These are phyloP conservation scores for Apodospora peruviana DNA, from an alignment of 495 filamentous ascomycete species.

Conservation along the genomic window DNA sequence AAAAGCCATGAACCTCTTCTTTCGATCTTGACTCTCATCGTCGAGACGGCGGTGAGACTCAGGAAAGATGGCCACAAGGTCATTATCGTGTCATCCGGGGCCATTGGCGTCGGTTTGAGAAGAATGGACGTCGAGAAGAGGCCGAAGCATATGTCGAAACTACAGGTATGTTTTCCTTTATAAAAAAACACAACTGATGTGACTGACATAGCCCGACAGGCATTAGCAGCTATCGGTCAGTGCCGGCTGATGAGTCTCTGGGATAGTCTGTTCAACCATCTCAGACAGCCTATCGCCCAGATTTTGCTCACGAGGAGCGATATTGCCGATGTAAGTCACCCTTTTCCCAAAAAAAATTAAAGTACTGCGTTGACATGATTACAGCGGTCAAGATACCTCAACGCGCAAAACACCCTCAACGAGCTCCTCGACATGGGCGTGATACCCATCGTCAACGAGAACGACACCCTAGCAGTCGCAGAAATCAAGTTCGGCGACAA, in stretches of 20 bases:
- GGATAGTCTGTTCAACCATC: constrained; percentile 84
- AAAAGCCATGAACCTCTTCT: constrained; percentile 95
- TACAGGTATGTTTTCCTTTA: constrained; percentile 52
- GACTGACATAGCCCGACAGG: constrained; percentile 41
- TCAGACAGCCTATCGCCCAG: constrained; percentile 86
- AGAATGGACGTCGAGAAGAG: constrained; percentile 85
- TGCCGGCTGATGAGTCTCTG: constrained; percentile 92
- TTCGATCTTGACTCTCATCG: constrained; percentile 82
- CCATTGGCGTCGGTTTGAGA: constrained; percentile 86
- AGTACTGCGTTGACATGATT: neutral
- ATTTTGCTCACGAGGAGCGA: constrained; percentile 94
- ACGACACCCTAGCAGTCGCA: constrained; percentile 91
- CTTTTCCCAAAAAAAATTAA: neutral
- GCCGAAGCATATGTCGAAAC: constrained; percentile 78
- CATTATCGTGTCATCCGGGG: constrained; percentile 91
- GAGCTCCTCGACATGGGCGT: constrained; percentile 93
- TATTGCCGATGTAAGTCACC: constrained; percentile 77
- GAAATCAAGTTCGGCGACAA: constrained; percentile 99
- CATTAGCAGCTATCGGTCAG: constrained; percentile 92
- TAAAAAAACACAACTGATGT: neutral
- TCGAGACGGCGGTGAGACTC: constrained; percentile 82
- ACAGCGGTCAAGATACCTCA: constrained; percentile 87
- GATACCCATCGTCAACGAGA: constrained; percentile 97
- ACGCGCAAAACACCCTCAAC: constrained; percentile 88
- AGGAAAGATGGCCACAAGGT: constrained; percentile 89